Evolutionary conservation across 2,329 filamentous ascomycete genomes (phyloP).

Genomic region (Colletotrichum sp.): DNA sequence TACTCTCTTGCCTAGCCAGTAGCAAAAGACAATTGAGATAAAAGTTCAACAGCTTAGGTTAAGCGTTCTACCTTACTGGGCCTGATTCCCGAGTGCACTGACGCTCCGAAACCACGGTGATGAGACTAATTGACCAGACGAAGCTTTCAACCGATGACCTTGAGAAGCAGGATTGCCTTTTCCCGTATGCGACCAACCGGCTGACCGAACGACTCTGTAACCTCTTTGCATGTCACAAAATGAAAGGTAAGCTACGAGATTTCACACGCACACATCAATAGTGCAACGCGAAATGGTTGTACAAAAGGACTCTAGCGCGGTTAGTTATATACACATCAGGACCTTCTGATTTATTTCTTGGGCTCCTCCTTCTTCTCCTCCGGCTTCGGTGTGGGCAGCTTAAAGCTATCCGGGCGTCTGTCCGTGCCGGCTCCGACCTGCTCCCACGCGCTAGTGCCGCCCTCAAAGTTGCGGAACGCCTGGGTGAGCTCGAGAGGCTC

Average conservation of each 20-base stretch:
- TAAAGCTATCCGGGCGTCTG: slow-evolving; percentile 85
- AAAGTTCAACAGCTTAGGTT: neutral
- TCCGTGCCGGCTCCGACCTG: slow-evolving; percentile 72
- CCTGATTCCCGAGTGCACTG: neutral
- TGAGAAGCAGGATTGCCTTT: neutral
- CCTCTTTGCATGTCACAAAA: neutral
- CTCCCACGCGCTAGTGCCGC: slow-evolving; percentile 76
- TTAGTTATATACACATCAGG: slow-evolving; percentile 24
- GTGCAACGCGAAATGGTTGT: slow-evolving; percentile 16
- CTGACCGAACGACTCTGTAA: neutral
- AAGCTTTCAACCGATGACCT: neutral
- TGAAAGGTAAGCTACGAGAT: neutral
- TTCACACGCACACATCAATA: neutral
- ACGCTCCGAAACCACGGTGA: neutral
- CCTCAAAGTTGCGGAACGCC: slow-evolving; percentile 98
- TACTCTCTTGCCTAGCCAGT: neutral
- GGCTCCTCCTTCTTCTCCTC: slow-evolving; percentile 89
- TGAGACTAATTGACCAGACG: neutral
- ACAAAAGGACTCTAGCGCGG: slow-evolving; percentile 21
- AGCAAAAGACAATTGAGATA: neutral
- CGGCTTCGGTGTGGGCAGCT: slow-evolving; percentile 92
- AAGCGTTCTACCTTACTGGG: neutral
- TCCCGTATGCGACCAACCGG: neutral
- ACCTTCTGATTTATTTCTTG: slow-evolving; percentile 74
- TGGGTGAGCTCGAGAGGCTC: slow-evolving; percentile 98